Percentiles rank a stretch among this genome's conserved stretches.
Evolutionary conservation across 2,329 filamentous ascomycete species (phyloP).

Genomic region (Botryotinia narcissicola): DNA sequence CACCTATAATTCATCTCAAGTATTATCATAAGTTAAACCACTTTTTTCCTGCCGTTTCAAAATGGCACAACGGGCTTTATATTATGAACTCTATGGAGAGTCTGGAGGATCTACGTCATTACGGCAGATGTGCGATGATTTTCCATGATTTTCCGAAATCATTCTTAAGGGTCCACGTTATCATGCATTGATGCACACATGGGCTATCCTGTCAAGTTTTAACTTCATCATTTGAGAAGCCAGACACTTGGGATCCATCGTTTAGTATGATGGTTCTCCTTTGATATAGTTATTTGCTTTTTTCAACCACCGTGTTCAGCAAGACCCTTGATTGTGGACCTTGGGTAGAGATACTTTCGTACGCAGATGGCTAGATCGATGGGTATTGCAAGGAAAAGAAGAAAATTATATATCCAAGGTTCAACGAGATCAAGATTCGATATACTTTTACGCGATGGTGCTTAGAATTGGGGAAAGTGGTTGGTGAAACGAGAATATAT

Average conservation of each 20-base stretch:
- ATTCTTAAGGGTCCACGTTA: constrained; percentile 5
- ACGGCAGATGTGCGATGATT: constrained; percentile 17
- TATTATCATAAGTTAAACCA: background rate
- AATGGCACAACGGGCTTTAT: background rate
- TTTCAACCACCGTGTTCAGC: background rate
- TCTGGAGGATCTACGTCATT: constrained; percentile 19
- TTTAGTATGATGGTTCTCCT: background rate
- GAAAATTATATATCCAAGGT: background rate
- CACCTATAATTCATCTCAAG: background rate
- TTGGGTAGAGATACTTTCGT: constrained; percentile 10
- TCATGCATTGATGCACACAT: constrained; percentile 21
- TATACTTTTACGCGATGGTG: constrained; percentile 3
- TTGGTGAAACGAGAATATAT: constrained; percentile 18
- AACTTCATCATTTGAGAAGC: background rate
- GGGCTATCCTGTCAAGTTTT: constrained; percentile 14
- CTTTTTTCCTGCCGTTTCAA: background rate
- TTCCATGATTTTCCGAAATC: constrained; percentile 6
- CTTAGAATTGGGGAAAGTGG: constrained; percentile 3
- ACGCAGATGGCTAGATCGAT: constrained; percentile 8
- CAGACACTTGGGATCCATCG: background rate
- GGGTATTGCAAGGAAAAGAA: constrained; percentile 1
- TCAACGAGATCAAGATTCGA: constrained; percentile 2
- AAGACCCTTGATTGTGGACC: background rate
- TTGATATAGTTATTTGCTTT: background rate
- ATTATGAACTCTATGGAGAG: background rate